These are phyloP conservation scores for Globisporangium cylindrosporum DNA, from an alignment of 352 stramenopile genomes.

Conservation along the genomic window DNA sequence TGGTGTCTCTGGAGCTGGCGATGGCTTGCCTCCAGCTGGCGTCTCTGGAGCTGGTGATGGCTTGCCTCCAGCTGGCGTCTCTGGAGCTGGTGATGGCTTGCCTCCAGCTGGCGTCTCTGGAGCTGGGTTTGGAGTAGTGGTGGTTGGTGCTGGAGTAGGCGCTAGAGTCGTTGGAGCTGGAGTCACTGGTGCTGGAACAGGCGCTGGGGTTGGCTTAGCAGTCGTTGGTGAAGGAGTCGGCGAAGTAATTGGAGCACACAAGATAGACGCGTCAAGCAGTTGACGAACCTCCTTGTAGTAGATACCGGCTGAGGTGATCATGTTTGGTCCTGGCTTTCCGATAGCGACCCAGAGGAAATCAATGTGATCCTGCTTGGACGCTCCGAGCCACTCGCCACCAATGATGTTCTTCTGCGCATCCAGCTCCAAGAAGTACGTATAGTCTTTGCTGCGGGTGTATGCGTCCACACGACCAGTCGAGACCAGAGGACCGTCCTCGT, in stretches of 20 bases:
- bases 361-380: constrained; percentile 13
- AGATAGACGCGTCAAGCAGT: constrained; percentile 5
- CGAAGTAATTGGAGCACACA: constrained; percentile 7
- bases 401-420: constrained; percentile 16
- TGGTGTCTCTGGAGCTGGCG: too few species aligned
- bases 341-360: constrained; percentile 21
- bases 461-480: constrained; percentile 4
- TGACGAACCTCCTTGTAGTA: constrained; percentile 18
- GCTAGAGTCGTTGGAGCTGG: background rate
- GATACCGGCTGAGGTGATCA: constrained; percentile 13
- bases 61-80: constrained; percentile 9
- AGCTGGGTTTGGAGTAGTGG: too few species aligned
- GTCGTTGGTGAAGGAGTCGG: constrained; percentile 14
- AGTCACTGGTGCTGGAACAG: constrained; percentile 6
- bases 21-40: background rate
- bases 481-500: constrained; percentile 10
- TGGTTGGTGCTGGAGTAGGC: constrained; percentile 13
- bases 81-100: constrained; percentile 5
- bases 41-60: constrained; percentile 4
- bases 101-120: constrained; percentile 3
- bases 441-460: constrained; percentile 10
- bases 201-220: background rate
- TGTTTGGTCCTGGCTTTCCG: background rate
- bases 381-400: constrained; percentile 13
- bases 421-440: constrained; percentile 20